Base-by-base conservation (phyloP, 345 rosid species). In the Kernera saxatilis region DNA sequence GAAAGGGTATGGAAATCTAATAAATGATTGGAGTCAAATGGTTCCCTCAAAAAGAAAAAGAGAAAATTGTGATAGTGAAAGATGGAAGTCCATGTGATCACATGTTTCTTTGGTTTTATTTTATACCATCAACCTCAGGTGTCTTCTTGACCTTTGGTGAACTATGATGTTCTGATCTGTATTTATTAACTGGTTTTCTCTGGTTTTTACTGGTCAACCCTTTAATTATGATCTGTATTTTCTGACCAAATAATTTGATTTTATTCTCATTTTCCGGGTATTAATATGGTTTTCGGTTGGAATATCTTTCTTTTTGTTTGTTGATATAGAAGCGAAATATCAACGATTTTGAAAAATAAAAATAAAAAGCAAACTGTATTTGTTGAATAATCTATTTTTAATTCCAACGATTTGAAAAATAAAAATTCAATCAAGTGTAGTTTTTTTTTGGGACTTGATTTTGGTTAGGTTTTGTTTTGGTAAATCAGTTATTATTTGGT, bases 61-160 rank as follows among this genome's bases (percentile, higher is more conserved):
- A 5, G 3, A 51, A 51, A 25, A 25, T n/a, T 56, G 72, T 63
- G 67, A 58, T 82, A 80, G 77, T 44, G 78, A 82, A 82, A 79
- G 82, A 81, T 79, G 87, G 63, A 53, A 55, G 30, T 74, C 75
- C 87, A 83, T 88, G 93, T 81, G 82, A 78, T 74, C 88, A 84
- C 86, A 77, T 81, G 90, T 72, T 70, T 60, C 70, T 48, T 43
- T 70, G 66, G 73, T 66, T 73, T 65, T 15, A 56, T 5, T 55
- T 9, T 46, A 48, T 40, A 74, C 50, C 27, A 62, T 69, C 64
- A 18, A 44, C 64, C 69, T 75, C 78, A 75, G 79, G 79, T 75
- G 79, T 69, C 79, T 59, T 69, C 51, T 61, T 61, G 52, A 62
- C 70, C 65, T 50, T 59, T 67, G 40, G 18, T 61, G 6, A 68